These are phyloP conservation scores for Salpingoeca rosetta DNA, from an alignment of 78 protist species.

Conservation along the genomic window DNA sequence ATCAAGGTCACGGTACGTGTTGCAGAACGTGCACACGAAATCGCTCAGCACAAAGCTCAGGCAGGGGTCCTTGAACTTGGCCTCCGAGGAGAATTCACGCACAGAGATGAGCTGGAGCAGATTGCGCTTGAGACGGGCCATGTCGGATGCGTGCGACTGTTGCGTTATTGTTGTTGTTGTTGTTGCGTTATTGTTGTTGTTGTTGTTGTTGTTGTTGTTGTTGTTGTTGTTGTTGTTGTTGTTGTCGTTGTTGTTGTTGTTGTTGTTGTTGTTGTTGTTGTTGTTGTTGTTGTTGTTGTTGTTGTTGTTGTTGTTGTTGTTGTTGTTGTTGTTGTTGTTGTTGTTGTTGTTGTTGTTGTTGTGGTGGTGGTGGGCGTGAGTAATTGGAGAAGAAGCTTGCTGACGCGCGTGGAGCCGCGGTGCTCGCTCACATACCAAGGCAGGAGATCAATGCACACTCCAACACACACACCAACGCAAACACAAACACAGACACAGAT, in stretches of 20 bases:
- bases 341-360: neutral
- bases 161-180: neutral
- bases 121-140: neutral
- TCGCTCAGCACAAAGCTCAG: constrained; percentile 38
- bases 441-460: neutral
- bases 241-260: neutral
- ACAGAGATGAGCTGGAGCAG: constrained; percentile 36
- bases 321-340: neutral
- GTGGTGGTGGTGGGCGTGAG: neutral
- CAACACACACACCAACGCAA: neutral
- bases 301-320: neutral
- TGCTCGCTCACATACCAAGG: neutral
- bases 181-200: neutral
- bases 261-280: neutral
- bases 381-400: neutral
- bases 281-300: neutral
- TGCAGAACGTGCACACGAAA: constrained; percentile 61
- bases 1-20: constrained; percentile 40
- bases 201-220: neutral
- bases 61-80: constrained; percentile 48
- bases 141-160: neutral
- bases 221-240: neutral
- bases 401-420: neutral
- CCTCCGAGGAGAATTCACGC: constrained; percentile 50
- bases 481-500: constrained; percentile 8